Conservation (phyloP, 306 rosid genomes). For the Dalbergia cochinchinensis region DNA sequence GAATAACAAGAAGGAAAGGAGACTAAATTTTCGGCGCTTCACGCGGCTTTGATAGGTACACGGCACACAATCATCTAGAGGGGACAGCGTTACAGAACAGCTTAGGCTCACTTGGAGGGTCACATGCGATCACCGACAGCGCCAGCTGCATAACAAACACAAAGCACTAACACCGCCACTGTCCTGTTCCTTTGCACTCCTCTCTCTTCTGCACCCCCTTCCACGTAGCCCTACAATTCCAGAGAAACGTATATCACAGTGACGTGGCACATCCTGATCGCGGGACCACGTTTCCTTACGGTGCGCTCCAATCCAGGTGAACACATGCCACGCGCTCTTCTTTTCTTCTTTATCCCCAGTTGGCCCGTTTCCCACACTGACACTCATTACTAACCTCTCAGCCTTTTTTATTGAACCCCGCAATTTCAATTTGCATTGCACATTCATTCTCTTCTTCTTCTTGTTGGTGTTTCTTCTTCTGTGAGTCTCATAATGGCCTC, state of each 20-base stretch:
- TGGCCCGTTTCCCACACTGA: background rate
- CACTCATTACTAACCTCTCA: background rate
- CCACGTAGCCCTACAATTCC: background rate
- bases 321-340: slow-evolving; percentile 41
- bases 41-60: slow-evolving; percentile 39
- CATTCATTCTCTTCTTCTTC: background rate
- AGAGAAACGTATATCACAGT: rapidly evolving
- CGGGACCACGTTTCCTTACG: background rate
- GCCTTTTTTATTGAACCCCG: slow-evolving; percentile 46
- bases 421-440: background rate
- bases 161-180: slow-evolving; percentile 33
- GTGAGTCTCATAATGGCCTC: slow-evolving; percentile 49
- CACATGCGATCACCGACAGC: slow-evolving; percentile 58
- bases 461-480: background rate
- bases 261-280: slow-evolving; percentile 24
- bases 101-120: slow-evolving; percentile 9
- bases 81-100: background rate
- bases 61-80: background rate
- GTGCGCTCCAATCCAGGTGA: background rate
- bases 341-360: background rate
- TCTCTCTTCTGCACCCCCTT: slow-evolving; percentile 1
- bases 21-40: slow-evolving; percentile 42
- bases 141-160: slow-evolving; percentile 48
- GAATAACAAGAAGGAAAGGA: background rate
- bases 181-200: slow-evolving; percentile 26